A percentile compares a stretch with the other conserved stretches of the same genome.
Evolutionary conservation across 2,329 filamentous ascomycete genomes (phyloP).

Genomic region (Fusarium scirpi): DNA sequence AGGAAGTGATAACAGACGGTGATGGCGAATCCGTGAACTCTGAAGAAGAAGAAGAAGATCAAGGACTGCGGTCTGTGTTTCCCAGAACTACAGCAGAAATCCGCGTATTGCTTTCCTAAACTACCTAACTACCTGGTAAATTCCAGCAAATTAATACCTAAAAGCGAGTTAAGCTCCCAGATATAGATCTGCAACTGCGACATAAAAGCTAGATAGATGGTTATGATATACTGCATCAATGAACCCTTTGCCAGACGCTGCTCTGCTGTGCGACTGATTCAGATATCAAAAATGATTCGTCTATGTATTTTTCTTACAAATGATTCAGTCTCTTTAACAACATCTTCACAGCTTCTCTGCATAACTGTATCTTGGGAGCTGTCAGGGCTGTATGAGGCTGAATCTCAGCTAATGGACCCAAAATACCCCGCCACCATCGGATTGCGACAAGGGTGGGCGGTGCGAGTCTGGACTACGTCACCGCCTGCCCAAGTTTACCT

Average conservation of each 20-base stretch:
- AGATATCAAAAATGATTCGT: background rate
- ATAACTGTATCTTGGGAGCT: background rate
- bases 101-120: constrained; percentile 66
- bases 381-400: constrained; percentile 20
- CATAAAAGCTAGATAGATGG: background rate
- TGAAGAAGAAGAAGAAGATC: constrained; percentile 37
- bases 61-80: constrained; percentile 57
- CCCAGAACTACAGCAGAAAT: constrained; percentile 72
- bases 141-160: background rate
- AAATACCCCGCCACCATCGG: constrained; percentile 36
- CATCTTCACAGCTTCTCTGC: background rate
- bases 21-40: constrained; percentile 51
- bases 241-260: background rate
- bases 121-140: background rate
- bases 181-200: background rate
- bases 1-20: constrained; percentile 62
- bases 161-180: background rate
- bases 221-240: background rate
- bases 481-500: constrained; percentile 38
- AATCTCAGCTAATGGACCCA: background rate
- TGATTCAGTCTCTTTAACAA: background rate
- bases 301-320: background rate
- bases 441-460: constrained; percentile 35
- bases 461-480: constrained; percentile 47
- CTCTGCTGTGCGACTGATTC: background rate